Conservation (phyloP, 805 yeast genomes). For the Ascoidea rubescens region DNA sequence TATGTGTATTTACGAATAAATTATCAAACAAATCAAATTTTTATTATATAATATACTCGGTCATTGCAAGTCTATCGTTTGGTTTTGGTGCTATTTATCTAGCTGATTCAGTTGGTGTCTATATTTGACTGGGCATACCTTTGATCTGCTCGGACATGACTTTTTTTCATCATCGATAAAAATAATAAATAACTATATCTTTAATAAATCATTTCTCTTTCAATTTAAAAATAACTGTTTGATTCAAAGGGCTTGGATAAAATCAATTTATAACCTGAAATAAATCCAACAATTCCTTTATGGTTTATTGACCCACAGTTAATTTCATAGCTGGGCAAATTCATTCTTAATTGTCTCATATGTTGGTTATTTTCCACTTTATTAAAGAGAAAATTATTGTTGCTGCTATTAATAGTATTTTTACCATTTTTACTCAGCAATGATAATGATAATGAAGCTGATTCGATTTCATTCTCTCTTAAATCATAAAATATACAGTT, state of each 20-base stretch:
- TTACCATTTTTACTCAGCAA: no score
- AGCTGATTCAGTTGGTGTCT: background rate
- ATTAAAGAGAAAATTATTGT: no score
- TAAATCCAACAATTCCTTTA: background rate
- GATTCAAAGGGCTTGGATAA: background rate
- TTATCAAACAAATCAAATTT: background rate
- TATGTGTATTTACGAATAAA: background rate
- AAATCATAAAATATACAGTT: background rate
- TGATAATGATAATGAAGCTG: no score
- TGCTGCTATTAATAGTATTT: no score
- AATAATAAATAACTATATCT: background rate
- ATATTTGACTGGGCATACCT: no score
- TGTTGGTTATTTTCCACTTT: background rate
- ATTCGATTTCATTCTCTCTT: background rate
- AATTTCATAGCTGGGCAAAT: background rate
- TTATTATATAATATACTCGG: background rate
- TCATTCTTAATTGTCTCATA: background rate
- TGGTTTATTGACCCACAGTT: background rate
- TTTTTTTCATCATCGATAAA: no score
- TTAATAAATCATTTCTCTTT: no score
- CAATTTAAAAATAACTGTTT: background rate
- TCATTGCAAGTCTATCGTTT: background rate
- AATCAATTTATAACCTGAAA: background rate
- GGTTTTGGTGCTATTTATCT: background rate
- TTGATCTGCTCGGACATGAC: background rate